Base-by-base conservation (phyloP, 768 basidiomycete species). In the Kwoniella pini region DNA sequence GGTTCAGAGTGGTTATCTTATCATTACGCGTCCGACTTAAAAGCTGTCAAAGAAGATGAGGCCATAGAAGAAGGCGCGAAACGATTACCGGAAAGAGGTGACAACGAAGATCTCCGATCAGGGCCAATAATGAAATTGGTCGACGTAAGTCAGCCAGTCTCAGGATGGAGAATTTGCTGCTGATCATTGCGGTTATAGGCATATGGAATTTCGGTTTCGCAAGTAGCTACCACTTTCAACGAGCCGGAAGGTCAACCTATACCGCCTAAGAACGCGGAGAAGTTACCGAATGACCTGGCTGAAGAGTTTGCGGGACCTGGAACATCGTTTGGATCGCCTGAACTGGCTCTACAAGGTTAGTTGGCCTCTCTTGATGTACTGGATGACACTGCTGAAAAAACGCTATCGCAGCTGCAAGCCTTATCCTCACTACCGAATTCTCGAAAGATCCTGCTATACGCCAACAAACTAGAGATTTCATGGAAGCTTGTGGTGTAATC, bases 361-460 rank as follows among this genome's bases (percentile, higher is more conserved):
- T 57, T 2, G 2, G 6, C 1, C 11, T 21, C 6, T n/a, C 40
- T 6, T 21, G 52, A 27, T 9, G 31, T 10, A n/a, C n/a, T n/a
- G n/a, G n/a, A n/a, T n/a, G n/a, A n/a, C n/a, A n/a, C n/a, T n/a
- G n/a, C n/a, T n/a, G n/a, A n/a, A 48, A 27, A 36, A 42, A 22
- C 27, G 21, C 39, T 1, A 2, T 26, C 22, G 13, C 53, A 72
- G 80, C 75, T 15, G 79, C 79, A 10, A 72, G 71, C 48, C 84
- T 90, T 82, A 88, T 98, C 57, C 80, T 98, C 46, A 84, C 88
- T 5, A 91, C 89, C 0, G 96, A 98, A 76, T 83, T 98, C 17
- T 90, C 90, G 31, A 94, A 90, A 74, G 95, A 99, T 76, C 95
- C 95, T 12, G 80, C 91, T 11, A 83, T 99, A 28, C 83, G 91